Evolutionary conservation across 768 basidiomycete species (phyloP), one percentile per base, ranked within the genome.

Genomic region (Mycena albidolilacea): DNA sequence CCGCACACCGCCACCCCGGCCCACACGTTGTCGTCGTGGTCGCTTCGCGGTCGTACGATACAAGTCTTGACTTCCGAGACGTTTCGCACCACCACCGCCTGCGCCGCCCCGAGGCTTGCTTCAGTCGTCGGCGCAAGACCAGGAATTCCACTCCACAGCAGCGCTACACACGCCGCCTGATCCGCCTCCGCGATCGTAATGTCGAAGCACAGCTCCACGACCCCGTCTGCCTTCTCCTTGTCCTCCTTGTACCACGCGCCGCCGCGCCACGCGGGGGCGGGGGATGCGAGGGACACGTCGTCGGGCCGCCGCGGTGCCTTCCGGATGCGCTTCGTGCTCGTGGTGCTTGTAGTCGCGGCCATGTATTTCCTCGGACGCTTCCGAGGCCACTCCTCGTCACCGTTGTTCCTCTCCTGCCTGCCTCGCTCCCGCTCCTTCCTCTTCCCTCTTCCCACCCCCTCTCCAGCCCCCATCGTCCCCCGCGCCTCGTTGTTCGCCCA

Each of bases 401-500:
- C 57, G 4, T 30, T 30, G 30, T 43, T 41, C 63, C 64, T 69
- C 55, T 19, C 30, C 55, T 12, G 10, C 43, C 21, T 54, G 41
- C 37, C 58, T 41, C 37, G 6, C 59, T 66, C 54, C 21, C 50
- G 15, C 15, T 39, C 30, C 30, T 55, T 55, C 37, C 46, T n/a
- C 66, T 68, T 62, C 23, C 3, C 52, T 7, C 37, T 38, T 9
- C 30, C 43, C 38, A 7, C 63, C 2, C 11, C 30, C 52, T 17
- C 38, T 54, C 17, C 43, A 35, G 12, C 41, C 21, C 14, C 23
- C 37, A 69, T 44, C 43, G 72, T 57, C 50, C 67, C 67, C 37
- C 8, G 35, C 0, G 64, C 39, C 41, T 69, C 68, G 41, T 73
- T 73, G 5, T 41, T 14, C 52, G 64, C 48, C 67, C 63, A 73